Percentiles rank a stretch among this genome's conserved stretches.
Evolutionary conservation across 1,284 basidiomycete species (phyloP).

Genomic region (Melanopsichium pennsylvanicum): DNA sequence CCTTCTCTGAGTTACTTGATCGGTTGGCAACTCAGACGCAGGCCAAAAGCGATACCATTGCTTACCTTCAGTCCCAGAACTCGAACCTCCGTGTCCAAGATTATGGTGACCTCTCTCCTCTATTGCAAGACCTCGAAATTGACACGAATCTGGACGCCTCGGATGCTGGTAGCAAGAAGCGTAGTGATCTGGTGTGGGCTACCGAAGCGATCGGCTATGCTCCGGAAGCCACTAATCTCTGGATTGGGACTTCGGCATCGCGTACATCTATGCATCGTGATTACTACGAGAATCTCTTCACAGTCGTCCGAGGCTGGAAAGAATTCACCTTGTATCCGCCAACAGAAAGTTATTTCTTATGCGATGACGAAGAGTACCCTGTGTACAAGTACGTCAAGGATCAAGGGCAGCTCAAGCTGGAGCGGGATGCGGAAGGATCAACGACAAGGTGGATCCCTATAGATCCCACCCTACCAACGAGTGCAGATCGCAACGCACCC

Average conservation of each 20-base stretch:
- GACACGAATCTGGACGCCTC: not conserved
- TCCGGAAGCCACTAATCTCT: constrained; percentile 60
- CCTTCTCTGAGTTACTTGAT: constrained; percentile 31
- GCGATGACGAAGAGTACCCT: constrained; percentile 41
- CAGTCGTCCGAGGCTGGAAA: constrained; percentile 52
- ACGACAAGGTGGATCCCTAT: constrained; percentile 59
- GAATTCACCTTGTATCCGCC: constrained; percentile 59
- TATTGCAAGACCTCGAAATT: constrained; percentile 37
- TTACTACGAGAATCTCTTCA: constrained; percentile 62
- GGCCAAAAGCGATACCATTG: constrained; percentile 19
- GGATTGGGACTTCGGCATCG: constrained; percentile 52
- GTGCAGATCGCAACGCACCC: constrained; percentile 32
- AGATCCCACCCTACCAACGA: constrained; percentile 45
- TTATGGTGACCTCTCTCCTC: constrained; percentile 50
- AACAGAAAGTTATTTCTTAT: constrained; percentile 46
- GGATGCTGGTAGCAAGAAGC: not conserved
- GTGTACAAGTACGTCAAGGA: constrained; percentile 15
- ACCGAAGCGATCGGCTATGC: constrained; percentile 43
- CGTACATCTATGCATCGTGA: constrained; percentile 49
- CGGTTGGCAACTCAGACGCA: constrained; percentile 18
- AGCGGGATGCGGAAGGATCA: constrained; percentile 7
- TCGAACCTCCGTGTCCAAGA: constrained; percentile 50
- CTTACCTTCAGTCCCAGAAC: constrained; percentile 60
- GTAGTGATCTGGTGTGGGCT: constrained; percentile 46
- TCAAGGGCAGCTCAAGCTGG: constrained; percentile 6